Conservation (phyloP, 1,284 basidiomycete species). For the Phenoliferia sp. region DNA sequence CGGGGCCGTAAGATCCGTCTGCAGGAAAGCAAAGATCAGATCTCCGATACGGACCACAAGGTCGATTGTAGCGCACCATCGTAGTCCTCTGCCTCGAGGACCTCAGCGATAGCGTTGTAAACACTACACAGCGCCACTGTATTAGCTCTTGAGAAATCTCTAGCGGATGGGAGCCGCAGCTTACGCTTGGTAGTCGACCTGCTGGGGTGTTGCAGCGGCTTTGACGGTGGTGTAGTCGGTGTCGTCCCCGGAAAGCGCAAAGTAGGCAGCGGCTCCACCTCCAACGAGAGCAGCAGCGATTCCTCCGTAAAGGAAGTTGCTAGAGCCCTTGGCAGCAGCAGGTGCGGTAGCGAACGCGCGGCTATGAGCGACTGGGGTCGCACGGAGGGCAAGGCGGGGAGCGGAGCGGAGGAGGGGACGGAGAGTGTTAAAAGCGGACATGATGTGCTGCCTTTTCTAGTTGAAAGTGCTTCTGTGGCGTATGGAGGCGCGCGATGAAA, state of each 20-base stretch:
- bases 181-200: conserved; percentile 34
- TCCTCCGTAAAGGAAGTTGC: conserved; percentile 16
- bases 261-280: conserved; percentile 25
- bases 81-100: conserved; percentile 61
- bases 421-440: neutral
- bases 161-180: neutral
- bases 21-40: neutral
- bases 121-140: conserved; percentile 59
- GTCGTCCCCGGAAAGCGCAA: conserved; percentile 5
- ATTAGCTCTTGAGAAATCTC: too few species aligned
- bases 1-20: conserved; percentile 89
- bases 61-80: conserved; percentile 58
- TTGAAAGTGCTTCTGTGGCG: neutral
- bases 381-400: neutral
- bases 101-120: conserved; percentile 77
- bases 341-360: conserved; percentile 5
- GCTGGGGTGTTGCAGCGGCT: conserved; percentile 23
- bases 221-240: conserved; percentile 28
- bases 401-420: conserved; percentile 3
- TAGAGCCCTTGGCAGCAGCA: conserved; percentile 9
- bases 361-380: neutral
- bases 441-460: neutral
- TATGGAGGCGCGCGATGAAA: too few species aligned
- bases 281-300: conserved; percentile 28
- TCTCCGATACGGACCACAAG: neutral